phyloP scores from a whole-genome alignment of 2,329 filamentous ascomycete species.

The Aspergillus sp. region DNA sequence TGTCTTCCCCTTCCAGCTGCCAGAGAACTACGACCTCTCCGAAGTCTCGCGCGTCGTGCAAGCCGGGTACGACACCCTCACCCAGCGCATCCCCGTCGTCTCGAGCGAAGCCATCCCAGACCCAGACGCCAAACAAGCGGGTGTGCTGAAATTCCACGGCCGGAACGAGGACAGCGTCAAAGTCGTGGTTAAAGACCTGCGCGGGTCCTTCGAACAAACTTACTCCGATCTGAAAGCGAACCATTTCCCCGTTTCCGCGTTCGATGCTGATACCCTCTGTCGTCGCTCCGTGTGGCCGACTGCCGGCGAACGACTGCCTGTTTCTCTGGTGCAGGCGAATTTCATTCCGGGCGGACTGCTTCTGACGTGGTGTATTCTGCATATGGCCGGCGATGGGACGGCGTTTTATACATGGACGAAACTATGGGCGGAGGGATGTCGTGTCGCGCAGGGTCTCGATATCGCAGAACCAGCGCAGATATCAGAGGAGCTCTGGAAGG shows the following conservation, averaged over 20 bases:
- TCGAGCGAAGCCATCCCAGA: slow-evolving; percentile 36
- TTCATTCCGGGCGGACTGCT: slow-evolving; percentile 53
- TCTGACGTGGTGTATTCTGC: slow-evolving; percentile 39
- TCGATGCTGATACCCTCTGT: slow-evolving; percentile 47
- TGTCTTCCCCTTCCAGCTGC: slow-evolving; percentile 37
- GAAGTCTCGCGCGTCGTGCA: slow-evolving; percentile 26
- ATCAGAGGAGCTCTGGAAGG: slow-evolving; percentile 28
- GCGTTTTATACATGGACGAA: slow-evolving; percentile 33
- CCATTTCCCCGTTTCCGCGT: slow-evolving; percentile 48
- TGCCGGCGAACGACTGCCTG: slow-evolving; percentile 42
- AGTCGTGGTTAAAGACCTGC: neutral
- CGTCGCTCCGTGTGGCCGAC: slow-evolving; percentile 25
- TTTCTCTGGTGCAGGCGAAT: slow-evolving; percentile 47
- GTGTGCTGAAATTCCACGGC: slow-evolving; percentile 31
- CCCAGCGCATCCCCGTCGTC: slow-evolving; percentile 29
- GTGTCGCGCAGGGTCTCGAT: slow-evolving; percentile 28
- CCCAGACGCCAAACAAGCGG: slow-evolving; percentile 29
- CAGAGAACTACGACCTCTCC: slow-evolving; percentile 30
- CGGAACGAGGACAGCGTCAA: neutral
- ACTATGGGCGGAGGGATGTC: slow-evolving; percentile 39
- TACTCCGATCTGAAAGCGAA: slow-evolving; percentile 20
- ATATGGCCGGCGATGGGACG: slow-evolving; percentile 37
- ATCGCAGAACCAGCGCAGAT: slow-evolving; percentile 24
- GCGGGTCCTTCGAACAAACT: neutral
- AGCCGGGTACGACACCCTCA: slow-evolving; percentile 31